phyloP scores from a whole-genome alignment of 1,139 yeast species.

The Protomyces lactucae-debilis region DNA sequence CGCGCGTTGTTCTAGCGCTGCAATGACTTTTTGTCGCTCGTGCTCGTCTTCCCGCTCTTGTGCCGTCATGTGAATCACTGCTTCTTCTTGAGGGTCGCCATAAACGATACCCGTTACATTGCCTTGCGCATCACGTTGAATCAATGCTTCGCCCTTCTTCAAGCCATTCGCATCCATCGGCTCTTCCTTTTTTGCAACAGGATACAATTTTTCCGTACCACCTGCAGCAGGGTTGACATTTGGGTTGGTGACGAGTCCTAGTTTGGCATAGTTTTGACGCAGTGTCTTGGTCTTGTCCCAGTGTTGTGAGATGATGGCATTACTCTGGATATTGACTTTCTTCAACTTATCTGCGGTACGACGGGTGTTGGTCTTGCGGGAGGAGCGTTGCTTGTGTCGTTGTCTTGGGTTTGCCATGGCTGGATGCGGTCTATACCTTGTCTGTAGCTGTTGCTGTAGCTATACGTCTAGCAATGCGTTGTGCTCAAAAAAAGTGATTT shows the following conservation, averaged over 20 bases:
- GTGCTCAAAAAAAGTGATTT: too few relatives aligned
- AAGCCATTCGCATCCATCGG: slow-evolving; percentile 16
- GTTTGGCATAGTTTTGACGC: slow-evolving; percentile 55
- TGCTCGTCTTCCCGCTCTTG: slow-evolving; percentile 6
- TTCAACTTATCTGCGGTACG: slow-evolving; percentile 17
- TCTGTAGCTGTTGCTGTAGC: too few relatives aligned
- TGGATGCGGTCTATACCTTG: background rate
- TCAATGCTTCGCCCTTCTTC: slow-evolving; percentile 72
- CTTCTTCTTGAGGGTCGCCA: slow-evolving; percentile 48
- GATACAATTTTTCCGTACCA: slow-evolving; percentile 19
- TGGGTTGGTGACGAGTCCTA: slow-evolving; percentile 14
- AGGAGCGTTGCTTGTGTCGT: slow-evolving; percentile 24
- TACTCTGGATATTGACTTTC: slow-evolving; percentile 37
- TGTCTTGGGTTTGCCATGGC: slow-evolving; percentile 27
- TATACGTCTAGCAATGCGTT: too few relatives aligned
- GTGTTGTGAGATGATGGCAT: slow-evolving; percentile 77
- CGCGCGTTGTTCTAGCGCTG: slow-evolving; percentile 66
- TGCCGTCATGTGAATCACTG: background rate
- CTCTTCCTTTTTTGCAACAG: slow-evolving; percentile 10
- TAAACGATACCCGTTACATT: slow-evolving; percentile 65
- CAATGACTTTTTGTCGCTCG: slow-evolving; percentile 50
- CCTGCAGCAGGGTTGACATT: slow-evolving; percentile 8
- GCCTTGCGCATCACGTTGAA: slow-evolving; percentile 69
- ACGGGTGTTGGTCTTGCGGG: slow-evolving; percentile 17
- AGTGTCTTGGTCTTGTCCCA: slow-evolving; percentile 85